Conservation (phyloP, 2,329 filamentous ascomycete species). For the Curvularia sp. region DNA sequence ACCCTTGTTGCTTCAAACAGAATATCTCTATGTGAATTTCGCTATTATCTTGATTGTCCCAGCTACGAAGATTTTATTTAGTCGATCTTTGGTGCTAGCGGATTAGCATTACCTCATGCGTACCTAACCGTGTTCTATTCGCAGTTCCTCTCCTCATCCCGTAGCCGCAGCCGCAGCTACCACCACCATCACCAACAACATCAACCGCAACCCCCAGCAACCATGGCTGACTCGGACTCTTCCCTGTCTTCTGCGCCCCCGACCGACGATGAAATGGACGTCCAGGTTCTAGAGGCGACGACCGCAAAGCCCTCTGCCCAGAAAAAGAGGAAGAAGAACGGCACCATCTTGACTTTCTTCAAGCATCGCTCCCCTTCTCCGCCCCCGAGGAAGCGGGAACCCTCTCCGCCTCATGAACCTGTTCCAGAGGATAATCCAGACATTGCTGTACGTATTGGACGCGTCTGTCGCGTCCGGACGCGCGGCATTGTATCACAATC, state of each 20-base stretch:
- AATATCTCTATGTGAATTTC: constrained; percentile 2
- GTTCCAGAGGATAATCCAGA: constrained; percentile 88
- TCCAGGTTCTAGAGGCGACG: constrained; percentile 35
- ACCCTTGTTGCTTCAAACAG: not conserved
- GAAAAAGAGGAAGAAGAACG: constrained; percentile 46
- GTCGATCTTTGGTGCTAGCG: constrained; percentile 39
- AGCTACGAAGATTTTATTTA: constrained; percentile 25
- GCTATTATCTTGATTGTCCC: constrained; percentile 12
- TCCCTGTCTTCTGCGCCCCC: constrained; percentile 65
- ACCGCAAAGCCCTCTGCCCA: constrained; percentile 33
- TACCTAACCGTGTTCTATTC: constrained; percentile 40
- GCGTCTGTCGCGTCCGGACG: constrained; percentile 50
- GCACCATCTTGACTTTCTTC: constrained; percentile 48
- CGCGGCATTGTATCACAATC: constrained; percentile 30
- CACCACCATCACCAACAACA: constrained; percentile 35
- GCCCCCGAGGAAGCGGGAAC: constrained; percentile 75
- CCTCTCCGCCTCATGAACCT: constrained; percentile 90
- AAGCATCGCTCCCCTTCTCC: constrained; percentile 54
- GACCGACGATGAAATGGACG: constrained; percentile 63
- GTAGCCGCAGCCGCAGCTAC: constrained; percentile 26
- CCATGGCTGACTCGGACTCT: constrained; percentile 64
- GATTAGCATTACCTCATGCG: constrained; percentile 49
- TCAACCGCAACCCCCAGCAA: constrained; percentile 37
- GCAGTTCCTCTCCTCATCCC: constrained; percentile 34
- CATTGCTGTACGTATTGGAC: constrained; percentile 77